Conservation (phyloP, 176 grass and related monocot species). For the Zea mays region DNA sequence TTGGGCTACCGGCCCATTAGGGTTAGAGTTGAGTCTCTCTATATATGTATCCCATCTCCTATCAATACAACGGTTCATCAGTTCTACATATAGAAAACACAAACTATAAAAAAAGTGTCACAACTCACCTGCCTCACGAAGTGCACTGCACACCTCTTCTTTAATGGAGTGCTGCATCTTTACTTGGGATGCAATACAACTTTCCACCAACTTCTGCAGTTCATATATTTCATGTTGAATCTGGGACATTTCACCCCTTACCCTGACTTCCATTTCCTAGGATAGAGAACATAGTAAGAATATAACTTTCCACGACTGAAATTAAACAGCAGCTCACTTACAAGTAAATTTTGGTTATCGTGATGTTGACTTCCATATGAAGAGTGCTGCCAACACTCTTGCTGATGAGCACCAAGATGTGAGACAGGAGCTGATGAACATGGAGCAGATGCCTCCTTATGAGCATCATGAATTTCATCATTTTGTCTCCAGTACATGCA, state of each 20-base stretch:
- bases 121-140: constrained; percentile 73
- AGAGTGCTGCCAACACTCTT: constrained; percentile 53
- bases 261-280: constrained; percentile 58
- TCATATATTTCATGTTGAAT: constrained; percentile 90
- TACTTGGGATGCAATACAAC: constrained; percentile 85
- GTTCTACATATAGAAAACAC: constrained; percentile 8
- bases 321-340: constrained; percentile 45
- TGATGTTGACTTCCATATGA: constrained; percentile 57
- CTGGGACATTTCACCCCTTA: constrained; percentile 76
- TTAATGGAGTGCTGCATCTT: constrained; percentile 79
- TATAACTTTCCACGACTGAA: constrained; percentile 10
- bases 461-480: constrained; percentile 48
- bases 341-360: constrained; percentile 48
- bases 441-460: constrained; percentile 49
- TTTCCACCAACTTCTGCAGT: constrained; percentile 76
- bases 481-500: constrained; percentile 62
- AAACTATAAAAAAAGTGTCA: constrained; percentile 1
- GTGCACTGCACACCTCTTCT: constrained; percentile 70
- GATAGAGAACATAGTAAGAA: constrained; percentile 44
- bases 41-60: too few relatives aligned
- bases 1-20: too few relatives aligned
- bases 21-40: too few relatives aligned
- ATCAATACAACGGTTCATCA: too few relatives aligned
- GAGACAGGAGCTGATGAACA: constrained; percentile 57
- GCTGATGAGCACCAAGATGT: constrained; percentile 45